phyloP scores from a whole-genome alignment of 257 asterid genomes.

The Nicotiana noctiflora region DNA sequence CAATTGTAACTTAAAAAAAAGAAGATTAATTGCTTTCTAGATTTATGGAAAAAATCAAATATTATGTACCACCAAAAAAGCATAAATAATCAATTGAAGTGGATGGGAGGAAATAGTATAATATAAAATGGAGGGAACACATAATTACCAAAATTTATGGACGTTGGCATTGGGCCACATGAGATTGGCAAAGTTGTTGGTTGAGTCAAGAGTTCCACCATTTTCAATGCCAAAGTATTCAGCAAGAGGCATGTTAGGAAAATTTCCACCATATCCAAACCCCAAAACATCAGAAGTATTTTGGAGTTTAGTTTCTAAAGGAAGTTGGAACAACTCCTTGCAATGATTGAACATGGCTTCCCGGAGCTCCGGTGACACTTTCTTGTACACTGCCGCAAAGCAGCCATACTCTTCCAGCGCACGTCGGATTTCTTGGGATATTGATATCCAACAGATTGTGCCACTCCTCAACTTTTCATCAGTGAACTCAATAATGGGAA shows the following conservation, averaged over 20 bases:
- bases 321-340: constrained; percentile 22
- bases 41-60: too few species aligned
- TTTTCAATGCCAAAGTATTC: constrained; percentile 36
- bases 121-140: too few species aligned
- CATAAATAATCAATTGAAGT: too few species aligned
- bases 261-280: constrained; percentile 31
- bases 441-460: constrained; percentile 23
- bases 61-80: too few species aligned
- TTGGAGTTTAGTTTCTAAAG: constrained; percentile 22
- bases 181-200: constrained; percentile 16
- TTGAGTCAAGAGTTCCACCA: constrained; percentile 11
- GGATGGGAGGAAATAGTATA: too few species aligned
- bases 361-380: constrained; percentile 11
- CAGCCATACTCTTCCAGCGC: constrained; percentile 40
- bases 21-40: too few species aligned
- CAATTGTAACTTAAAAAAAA: too few species aligned
- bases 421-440: constrained; percentile 24
- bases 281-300: constrained; percentile 17
- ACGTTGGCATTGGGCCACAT: constrained; percentile 34
- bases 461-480: constrained; percentile 11
- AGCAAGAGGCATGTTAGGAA: constrained; percentile 25
- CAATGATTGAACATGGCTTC: constrained; percentile 7
- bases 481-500: constrained; percentile 31
- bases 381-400: constrained; percentile 16
- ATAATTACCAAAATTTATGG: constrained; percentile 21